Evolutionary conservation across 176 grass and related monocot genomes (phyloP).

Genomic region (Echinochloa phyllopogon): DNA sequence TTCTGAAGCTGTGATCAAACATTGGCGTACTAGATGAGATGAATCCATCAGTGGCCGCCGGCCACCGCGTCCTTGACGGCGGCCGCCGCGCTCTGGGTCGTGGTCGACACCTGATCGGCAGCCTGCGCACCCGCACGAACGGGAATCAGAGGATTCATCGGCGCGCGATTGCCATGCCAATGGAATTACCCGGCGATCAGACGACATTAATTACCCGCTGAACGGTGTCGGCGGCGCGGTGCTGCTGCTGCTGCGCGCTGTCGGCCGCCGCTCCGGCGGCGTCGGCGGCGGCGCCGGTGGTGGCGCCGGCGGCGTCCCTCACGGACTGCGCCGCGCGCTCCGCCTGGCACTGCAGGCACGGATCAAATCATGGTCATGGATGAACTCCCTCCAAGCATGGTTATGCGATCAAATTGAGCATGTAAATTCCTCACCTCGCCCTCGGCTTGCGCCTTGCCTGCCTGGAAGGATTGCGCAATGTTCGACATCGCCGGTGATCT

Average conservation of each 20-base stretch:
- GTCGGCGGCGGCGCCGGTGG: constrained; percentile 23
- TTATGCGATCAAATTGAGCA: background rate
- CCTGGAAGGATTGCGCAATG: constrained; percentile 43
- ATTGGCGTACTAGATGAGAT: too few relatives aligned
- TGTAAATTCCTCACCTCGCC: constrained; percentile 1
- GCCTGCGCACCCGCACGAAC: background rate
- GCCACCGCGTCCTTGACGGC: constrained; percentile 23
- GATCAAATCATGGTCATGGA: background rate
- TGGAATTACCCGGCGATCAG: background rate
- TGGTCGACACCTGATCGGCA: background rate
- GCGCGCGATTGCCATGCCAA: too few relatives aligned
- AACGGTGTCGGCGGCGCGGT: constrained; percentile 35
- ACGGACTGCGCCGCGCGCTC: constrained; percentile 17
- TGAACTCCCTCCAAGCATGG: background rate
- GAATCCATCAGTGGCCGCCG: constrained; percentile 7
- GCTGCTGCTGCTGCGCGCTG: constrained; percentile 35
- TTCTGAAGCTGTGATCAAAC: too few relatives aligned
- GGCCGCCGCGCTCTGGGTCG: background rate
- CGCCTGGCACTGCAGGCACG: constrained; percentile 7
- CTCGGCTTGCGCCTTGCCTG: constrained; percentile 40
- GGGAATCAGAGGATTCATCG: background rate
- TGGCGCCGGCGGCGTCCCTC: background rate
- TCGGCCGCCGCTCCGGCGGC: constrained; percentile 15
- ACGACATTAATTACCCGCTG: background rate
- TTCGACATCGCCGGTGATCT: constrained; percentile 33